phyloP scores from a whole-genome alignment of 2,329 filamentous ascomycete species.

The Neodidymelliopsis sp. region DNA sequence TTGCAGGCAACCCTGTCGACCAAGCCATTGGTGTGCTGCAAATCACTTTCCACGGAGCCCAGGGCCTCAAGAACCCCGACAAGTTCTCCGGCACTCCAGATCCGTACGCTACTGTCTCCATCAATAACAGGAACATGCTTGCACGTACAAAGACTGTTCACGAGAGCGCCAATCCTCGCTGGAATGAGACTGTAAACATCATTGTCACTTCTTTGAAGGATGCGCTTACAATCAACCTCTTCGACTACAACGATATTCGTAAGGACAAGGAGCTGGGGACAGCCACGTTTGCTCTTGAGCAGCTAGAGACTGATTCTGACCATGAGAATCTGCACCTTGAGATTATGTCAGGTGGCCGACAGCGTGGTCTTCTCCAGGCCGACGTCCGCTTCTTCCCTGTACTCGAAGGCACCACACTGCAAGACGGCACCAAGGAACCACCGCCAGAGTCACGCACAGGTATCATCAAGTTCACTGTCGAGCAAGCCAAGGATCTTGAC shows the following conservation, averaged over 20 bases:
- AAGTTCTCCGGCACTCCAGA: constrained; percentile 92
- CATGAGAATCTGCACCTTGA: constrained; percentile 87
- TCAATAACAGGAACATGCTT: constrained; percentile 82
- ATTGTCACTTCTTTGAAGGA: constrained; percentile 93
- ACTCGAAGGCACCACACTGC: constrained; percentile 72
- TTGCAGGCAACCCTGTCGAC: constrained; percentile 91
- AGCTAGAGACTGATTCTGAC: constrained; percentile 76
- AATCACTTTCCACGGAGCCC: constrained; percentile 87
- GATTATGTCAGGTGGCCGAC: constrained; percentile 82
- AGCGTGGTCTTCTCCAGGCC: constrained; percentile 78
- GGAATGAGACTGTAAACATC: constrained; percentile 97
- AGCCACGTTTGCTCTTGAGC: constrained; percentile 84
- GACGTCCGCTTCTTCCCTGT: constrained; percentile 97
- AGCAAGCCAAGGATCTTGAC: constrained; percentile 96
- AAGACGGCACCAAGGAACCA: constrained; percentile 80
- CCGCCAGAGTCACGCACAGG: constrained; percentile 91
- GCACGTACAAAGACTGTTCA: constrained; percentile 88
- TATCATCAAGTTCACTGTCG: constrained; percentile 90
- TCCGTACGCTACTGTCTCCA: constrained; percentile 83
- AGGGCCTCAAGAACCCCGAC: constrained; percentile 93
- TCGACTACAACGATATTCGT: constrained; percentile 92
- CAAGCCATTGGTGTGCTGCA: constrained; percentile 95
- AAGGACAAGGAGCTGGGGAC: constrained; percentile 95
- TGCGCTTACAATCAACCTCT: constrained; percentile 81
- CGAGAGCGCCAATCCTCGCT: constrained; percentile 85